Conservation (phyloP, 1,139 yeast species). For the Meyerozyma sp. region DNA sequence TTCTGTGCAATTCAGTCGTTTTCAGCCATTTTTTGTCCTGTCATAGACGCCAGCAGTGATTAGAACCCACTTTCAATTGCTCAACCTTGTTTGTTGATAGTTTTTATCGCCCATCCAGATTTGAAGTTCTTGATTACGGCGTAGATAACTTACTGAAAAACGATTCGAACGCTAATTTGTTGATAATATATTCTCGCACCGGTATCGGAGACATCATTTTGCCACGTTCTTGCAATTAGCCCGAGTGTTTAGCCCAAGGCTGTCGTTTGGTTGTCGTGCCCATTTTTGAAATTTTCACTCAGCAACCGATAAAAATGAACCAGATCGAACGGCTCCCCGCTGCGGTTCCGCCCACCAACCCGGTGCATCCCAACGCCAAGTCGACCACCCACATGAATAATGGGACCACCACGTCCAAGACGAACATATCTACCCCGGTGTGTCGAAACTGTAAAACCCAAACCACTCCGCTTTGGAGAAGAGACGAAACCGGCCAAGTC, state of each 20-base stretch:
- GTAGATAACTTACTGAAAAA: too few relatives aligned
- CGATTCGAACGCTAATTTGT: too few relatives aligned
- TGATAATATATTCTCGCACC: too few relatives aligned
- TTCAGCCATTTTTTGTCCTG: neutral
- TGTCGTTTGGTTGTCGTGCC: neutral
- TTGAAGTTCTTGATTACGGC: too few relatives aligned
- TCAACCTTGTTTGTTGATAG: conserved; percentile 3
- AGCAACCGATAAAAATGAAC: conserved; percentile 18
- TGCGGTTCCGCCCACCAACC: conserved; percentile 5
- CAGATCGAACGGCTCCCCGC: conserved; percentile 26
- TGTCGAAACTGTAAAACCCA: conserved; percentile 91
- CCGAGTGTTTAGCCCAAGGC: neutral
- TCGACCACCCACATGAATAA: conserved; percentile 31
- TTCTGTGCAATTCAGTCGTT: neutral
- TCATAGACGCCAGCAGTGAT: conserved; percentile 8
- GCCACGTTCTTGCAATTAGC: too few relatives aligned
- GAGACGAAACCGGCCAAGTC: conserved; percentile 91
- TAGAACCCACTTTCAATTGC: conserved; percentile 8
- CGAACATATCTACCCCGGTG: conserved; percentile 58
- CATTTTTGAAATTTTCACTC: neutral
- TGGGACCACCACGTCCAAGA: conserved; percentile 41
- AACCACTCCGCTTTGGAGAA: conserved; percentile 92
- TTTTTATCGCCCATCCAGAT: neutral
- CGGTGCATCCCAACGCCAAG: conserved; percentile 23
- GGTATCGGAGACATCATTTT: too few relatives aligned